Percentiles rank a stretch among this genome's conserved stretches.
Evolutionary conservation across 1,139 yeast genomes (phyloP).

Genomic region (Lodderomyces parapsilosis): DNA sequence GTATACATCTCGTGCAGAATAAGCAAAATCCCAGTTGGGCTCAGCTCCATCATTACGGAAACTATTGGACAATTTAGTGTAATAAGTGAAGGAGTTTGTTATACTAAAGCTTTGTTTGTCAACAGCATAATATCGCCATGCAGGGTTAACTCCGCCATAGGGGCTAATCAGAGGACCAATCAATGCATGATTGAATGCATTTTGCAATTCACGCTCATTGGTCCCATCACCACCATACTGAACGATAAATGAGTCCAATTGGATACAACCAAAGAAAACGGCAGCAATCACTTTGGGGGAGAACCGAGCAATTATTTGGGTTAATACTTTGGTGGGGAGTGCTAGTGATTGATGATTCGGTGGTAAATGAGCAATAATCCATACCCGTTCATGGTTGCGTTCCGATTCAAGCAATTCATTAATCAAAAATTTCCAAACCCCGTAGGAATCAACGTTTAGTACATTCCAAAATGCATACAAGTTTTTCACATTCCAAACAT

Average conservation of each 20-base stretch:
- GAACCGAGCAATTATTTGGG: conserved; percentile 27
- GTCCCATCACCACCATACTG: conserved; percentile 23
- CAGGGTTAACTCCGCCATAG: conserved; percentile 27
- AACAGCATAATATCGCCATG: conserved; percentile 34
- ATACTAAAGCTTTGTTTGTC: conserved; percentile 29
- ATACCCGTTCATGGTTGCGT: conserved; percentile 27
- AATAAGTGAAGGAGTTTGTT: conserved; percentile 29
- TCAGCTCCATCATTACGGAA: conserved; percentile 29
- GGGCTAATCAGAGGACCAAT: conserved; percentile 33
- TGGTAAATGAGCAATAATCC: conserved; percentile 35
- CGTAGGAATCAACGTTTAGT: conserved; percentile 24
- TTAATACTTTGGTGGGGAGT: conserved; percentile 25
- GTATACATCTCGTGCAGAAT: conserved; percentile 28
- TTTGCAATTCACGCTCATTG: conserved; percentile 15
- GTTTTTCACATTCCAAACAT: conserved; percentile 29
- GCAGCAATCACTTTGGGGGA: conserved; percentile 35
- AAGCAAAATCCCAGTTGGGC: conserved; percentile 30
- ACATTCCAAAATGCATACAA: conserved; percentile 23
- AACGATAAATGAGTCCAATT: conserved; percentile 26
- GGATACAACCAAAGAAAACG: conserved; percentile 29
- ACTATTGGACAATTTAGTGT: conserved; percentile 27
- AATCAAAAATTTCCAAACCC: conserved; percentile 29
- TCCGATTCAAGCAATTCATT: conserved; percentile 30
- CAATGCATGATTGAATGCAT: conserved; percentile 28
- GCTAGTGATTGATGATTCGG: conserved; percentile 22